Evolutionary conservation across 345 rosid genomes (phyloP), one percentile per base, ranked within the genome.

Genomic region (Linum trigynum): DNA sequence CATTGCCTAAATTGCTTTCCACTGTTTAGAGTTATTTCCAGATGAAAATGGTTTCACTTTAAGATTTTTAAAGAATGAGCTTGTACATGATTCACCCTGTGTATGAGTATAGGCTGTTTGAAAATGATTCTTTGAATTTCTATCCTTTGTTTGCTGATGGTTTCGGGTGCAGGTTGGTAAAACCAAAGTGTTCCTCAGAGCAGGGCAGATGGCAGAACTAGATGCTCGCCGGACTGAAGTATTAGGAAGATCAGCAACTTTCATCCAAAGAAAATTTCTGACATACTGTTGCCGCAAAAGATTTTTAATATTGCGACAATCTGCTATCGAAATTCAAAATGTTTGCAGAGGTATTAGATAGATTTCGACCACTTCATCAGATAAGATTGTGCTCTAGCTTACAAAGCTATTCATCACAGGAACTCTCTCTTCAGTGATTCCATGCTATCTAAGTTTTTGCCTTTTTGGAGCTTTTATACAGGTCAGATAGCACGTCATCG

Each of bases 201-300:
- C 65, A 16, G 65, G 65, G 40, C 65, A 62, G 35, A 62, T 62
- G 65, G 65, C 65, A 4, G 51, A 62, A 39, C 65, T 62, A 23
- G 65, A 62, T 62, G 65, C 65, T 62, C 50, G 45, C 15, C 65
- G 65, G 41, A 62, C 32, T 62, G 65, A 62, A 23, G 65, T 62
- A 7, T 40, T 62, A 39, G 65, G 65, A 38, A 62, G 65, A 62
- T 62, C 65, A 62, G 65, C 65, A 39, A 39, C 48, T 35, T 39
- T 62, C 50, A 62, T 62, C 36, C 65, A 62, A 62, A 62, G 35
- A 50, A 62, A 62, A 62, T 48, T 62, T 39, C 43, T 48, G n/a
- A 39, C 65, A 12, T 62, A 62, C 23, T 62, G 15, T 62, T 62
- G 65, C 40, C 50, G 65, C 48, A 62, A 62, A 62, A 62, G 14